Evolutionary conservation across 768 basidiomycete genomes (phyloP), one percentile per base, ranked within the genome.

Genomic region (Russula ochroleuca): DNA sequence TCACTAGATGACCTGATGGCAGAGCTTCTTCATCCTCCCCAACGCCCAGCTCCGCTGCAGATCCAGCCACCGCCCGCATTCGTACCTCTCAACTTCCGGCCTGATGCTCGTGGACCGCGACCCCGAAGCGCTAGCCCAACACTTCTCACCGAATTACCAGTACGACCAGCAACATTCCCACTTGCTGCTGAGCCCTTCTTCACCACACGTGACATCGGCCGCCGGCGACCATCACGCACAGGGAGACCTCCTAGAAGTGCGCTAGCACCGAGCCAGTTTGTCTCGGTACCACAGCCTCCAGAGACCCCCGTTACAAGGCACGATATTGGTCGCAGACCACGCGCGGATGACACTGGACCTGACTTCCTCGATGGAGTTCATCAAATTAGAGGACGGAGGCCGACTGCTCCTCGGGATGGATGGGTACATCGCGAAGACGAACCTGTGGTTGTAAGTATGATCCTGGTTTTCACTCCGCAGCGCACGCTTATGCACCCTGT

Each of bases 1-100:
- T 82, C 86, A 0, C 74, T 89, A 41, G 81, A 82, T 10, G 80
- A 86, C 55, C 81, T 83, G 58, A 72, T 90, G 5, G 81, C 84
- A 62, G 83, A 85, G 9, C 78, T 89, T 38, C 68, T 90, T 31
- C 79, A 80, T n/a, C 70, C 82, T 13, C 77, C 76, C 10, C 75
- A 78, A 17, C 73, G 75, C 23, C 72, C 77, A 1, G 73, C 77
- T 6, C 76, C 76, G 17, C 73, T 75, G 8, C 73, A 75, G 15
- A 76, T 81, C 17, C 76, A 80, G 52, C 74, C 72, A 2, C 81
- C 86, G 14, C 86, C 87, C 0, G 73, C 77, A 5, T 69, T 88
- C 6, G 76, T 80, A 0, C 83, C 83, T 0, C 81, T 88, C 59
- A 72, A 74, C 14, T 86, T 84, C 68, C 80, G 82, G 45, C 83